phyloP scores from a whole-genome alignment of 805 yeast genomes.

The Candida yuanshanica region DNA sequence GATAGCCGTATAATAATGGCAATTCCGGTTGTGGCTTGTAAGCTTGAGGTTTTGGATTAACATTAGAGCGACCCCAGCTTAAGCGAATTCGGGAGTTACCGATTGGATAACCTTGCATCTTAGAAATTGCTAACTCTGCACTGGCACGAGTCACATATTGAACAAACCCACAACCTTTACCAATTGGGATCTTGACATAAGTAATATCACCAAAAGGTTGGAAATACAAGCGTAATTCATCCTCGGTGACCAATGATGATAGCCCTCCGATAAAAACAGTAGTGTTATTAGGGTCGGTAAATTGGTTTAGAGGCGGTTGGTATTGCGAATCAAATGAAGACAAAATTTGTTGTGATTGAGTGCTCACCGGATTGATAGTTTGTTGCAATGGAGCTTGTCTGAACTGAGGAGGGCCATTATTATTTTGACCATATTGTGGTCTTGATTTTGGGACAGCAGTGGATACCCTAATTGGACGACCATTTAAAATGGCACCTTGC shows the following conservation, averaged over 20 bases:
- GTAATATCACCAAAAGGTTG: slow-evolving; percentile 68
- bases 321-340: slow-evolving; percentile 30
- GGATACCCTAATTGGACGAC: slow-evolving; percentile 73
- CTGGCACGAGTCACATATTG: slow-evolving; percentile 71
- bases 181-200: slow-evolving; percentile 74
- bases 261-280: slow-evolving; percentile 68
- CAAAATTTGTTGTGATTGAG: slow-evolving; percentile 18
- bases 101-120: slow-evolving; percentile 87
- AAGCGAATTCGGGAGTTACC: slow-evolving; percentile 78
- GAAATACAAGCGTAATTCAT: slow-evolving; percentile 56
- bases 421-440: slow-evolving; percentile 11
- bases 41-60: slow-evolving; percentile 16
- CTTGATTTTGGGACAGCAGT: slow-evolving; percentile 54
- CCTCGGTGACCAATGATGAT: slow-evolving; percentile 49
- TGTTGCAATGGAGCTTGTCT: slow-evolving; percentile 10
- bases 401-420: slow-evolving; percentile 6
- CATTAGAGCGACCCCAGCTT: slow-evolving; percentile 75
- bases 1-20: slow-evolving; percentile 21
- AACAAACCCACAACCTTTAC: slow-evolving; percentile 77
- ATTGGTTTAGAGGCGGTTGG: slow-evolving; percentile 54
- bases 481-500: slow-evolving; percentile 72
- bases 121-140: slow-evolving; percentile 80
- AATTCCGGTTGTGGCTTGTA: slow-evolving; percentile 22
- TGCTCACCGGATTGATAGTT: slow-evolving; percentile 17
- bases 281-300: slow-evolving; percentile 78